phyloP scores from a whole-genome alignment of 2,329 filamentous ascomycete species.

The Coniochaeta sp. region DNA sequence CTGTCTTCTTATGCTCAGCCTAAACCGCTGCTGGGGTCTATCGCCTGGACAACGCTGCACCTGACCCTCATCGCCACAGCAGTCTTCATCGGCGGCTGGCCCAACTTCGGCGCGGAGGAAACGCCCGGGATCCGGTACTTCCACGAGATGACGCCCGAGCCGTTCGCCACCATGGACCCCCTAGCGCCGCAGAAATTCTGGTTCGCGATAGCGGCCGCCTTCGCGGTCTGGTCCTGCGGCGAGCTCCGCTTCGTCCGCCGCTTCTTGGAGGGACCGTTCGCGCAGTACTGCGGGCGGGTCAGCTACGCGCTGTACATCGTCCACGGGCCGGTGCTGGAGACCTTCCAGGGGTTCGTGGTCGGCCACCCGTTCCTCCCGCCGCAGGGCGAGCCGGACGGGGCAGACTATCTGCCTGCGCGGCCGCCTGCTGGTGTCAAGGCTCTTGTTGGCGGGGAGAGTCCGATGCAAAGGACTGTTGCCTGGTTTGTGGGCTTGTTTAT shows the following conservation, averaged over 20 bases:
- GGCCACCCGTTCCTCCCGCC: slow-evolving; percentile 17
- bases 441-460: slow-evolving; percentile 20
- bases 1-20: background rate
- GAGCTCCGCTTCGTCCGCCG: slow-evolving; percentile 24
- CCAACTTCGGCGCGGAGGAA: slow-evolving; percentile 24
- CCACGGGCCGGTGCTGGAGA: slow-evolving; percentile 42
- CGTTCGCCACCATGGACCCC: slow-evolving; percentile 22
- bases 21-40: slow-evolving; percentile 4
- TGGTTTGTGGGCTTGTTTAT: slow-evolving; percentile 30
- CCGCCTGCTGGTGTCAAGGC: slow-evolving; percentile 23
- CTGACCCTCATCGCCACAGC: slow-evolving; percentile 18
- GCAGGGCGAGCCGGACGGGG: slow-evolving; percentile 11
- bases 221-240: slow-evolving; percentile 29
- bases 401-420: slow-evolving; percentile 13
- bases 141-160: slow-evolving; percentile 22
- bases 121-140: slow-evolving; percentile 25
- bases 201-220: slow-evolving; percentile 25
- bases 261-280: slow-evolving; percentile 36
- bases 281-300: slow-evolving; percentile 49
- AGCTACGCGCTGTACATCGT: slow-evolving; percentile 52
- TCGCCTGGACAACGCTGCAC: slow-evolving; percentile 12
- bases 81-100: slow-evolving; percentile 32
- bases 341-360: slow-evolving; percentile 23
- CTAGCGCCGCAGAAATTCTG: slow-evolving; percentile 28
- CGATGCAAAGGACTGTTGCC: slow-evolving; percentile 20